Conservation (phyloP, 495 filamentous ascomycete genomes). For the Neurospora tetraspora region DNA sequence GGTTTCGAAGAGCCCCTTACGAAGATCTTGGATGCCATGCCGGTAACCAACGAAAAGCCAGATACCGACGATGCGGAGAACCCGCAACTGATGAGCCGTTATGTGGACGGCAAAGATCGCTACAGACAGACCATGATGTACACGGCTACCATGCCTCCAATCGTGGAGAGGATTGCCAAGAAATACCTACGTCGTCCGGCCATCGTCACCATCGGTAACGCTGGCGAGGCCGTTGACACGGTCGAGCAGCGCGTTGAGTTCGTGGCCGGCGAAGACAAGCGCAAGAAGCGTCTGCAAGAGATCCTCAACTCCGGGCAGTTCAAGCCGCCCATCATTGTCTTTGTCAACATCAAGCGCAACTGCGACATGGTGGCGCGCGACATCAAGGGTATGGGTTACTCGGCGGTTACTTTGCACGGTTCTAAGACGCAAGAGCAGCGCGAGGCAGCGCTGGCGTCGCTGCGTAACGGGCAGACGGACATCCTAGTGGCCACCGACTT, state of each 20-base stretch:
- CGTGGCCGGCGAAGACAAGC: slow-evolving; percentile 84
- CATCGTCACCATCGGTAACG: slow-evolving; percentile 89
- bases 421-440: slow-evolving; percentile 96
- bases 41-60: slow-evolving; percentile 90
- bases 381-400: slow-evolving; percentile 91
- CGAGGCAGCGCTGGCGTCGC: slow-evolving; percentile 82
- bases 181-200: slow-evolving; percentile 93
- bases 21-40: slow-evolving; percentile 96
- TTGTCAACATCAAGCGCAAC: slow-evolving; percentile 99
- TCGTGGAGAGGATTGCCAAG: slow-evolving; percentile 89
- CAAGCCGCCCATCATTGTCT: slow-evolving; percentile 90
- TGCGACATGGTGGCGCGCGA: slow-evolving; percentile 92
- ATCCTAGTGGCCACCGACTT: slow-evolving; percentile 97
- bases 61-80: slow-evolving; percentile 93
- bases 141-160: slow-evolving; percentile 93
- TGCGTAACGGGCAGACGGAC: slow-evolving; percentile 69
- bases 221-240: slow-evolving; percentile 96
- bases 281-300: slow-evolving; percentile 91
- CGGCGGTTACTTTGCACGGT: slow-evolving; percentile 84
- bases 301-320: slow-evolving; percentile 83
- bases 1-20: slow-evolving; percentile 97
- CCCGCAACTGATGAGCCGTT: slow-evolving; percentile 69
- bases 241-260: slow-evolving; percentile 97
- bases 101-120: slow-evolving; percentile 70
- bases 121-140: slow-evolving; percentile 99